Conservation (phyloP, 176 grass and related monocot species). For the Triticum aestivum region IWGSC_CS_RefSeq_v2.1 NC_057808.1:360977377-360977876, state of each 20-base stretch:
- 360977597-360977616: background rate
- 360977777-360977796: slow-evolving; percentile 18
- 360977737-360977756: slow-evolving; percentile 79
- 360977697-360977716: slow-evolving; percentile 92
- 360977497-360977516: background rate
- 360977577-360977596: background rate
- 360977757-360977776: slow-evolving; percentile 58
- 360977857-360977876: slow-evolving; percentile 68
- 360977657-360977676: slow-evolving; percentile 96
- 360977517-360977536: background rate
- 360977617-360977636: background rate
- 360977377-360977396: background rate
- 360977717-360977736: slow-evolving; percentile 81
- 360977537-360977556: slow-evolving; percentile 1
- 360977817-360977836: background rate
- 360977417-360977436: background rate
- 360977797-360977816: background rate
- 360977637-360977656: slow-evolving; percentile 34
- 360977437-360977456: background rate
- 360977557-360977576: background rate
- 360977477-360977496: background rate
- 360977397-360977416: background rate
- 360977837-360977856: slow-evolving; percentile 54
- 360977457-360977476: background rate
- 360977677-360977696: slow-evolving; percentile 76